Conservation (phyloP, 1,284 basidiomycete species). For the Ceratobasidium sp. region DNA sequence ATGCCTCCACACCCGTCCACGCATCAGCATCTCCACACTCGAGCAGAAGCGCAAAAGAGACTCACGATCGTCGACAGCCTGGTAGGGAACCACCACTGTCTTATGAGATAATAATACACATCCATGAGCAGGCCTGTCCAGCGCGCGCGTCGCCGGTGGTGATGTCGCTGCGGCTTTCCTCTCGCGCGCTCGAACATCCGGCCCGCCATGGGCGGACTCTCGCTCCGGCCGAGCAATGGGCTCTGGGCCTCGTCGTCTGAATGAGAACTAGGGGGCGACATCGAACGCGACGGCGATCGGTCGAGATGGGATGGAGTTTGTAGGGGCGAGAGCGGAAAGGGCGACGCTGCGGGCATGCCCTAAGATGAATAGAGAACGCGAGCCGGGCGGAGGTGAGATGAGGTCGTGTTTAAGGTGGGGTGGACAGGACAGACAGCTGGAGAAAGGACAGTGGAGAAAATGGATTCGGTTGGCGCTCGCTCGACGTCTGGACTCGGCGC, state of each 20-base stretch:
- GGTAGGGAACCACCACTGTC: slow-evolving; percentile 80
- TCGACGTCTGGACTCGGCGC: neutral
- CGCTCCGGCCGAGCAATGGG: slow-evolving; percentile 64
- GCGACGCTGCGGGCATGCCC: too few species aligned
- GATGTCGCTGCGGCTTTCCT: slow-evolving; percentile 15
- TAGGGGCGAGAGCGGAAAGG: slow-evolving; percentile 18
- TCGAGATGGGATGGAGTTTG: slow-evolving; percentile 21
- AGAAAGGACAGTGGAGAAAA: too few species aligned
- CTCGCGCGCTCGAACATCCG: slow-evolving; percentile 12
- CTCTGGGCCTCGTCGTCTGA: slow-evolving; percentile 77
- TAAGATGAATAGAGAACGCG: too few species aligned
- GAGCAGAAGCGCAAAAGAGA: slow-evolving; percentile 43
- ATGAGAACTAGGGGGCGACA: slow-evolving; percentile 35
- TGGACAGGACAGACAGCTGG: too few species aligned
- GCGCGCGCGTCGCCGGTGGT: slow-evolving; percentile 16
- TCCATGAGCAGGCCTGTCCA: slow-evolving; percentile 48
- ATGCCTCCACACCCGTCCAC: neutral
- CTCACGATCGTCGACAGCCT: slow-evolving; percentile 82
- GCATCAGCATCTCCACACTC: slow-evolving; percentile 57
- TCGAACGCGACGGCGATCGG: slow-evolving; percentile 40
- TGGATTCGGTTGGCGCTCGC: neutral
- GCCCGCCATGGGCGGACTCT: slow-evolving; percentile 14
- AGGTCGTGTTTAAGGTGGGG: too few species aligned
- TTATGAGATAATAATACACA: slow-evolving; percentile 67
- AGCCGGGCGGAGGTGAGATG: too few species aligned